These are phyloP conservation scores for Aspergillus vadensis DNA, from an alignment of 2,329 filamentous ascomycete species.

Conservation along the genomic window DNA sequence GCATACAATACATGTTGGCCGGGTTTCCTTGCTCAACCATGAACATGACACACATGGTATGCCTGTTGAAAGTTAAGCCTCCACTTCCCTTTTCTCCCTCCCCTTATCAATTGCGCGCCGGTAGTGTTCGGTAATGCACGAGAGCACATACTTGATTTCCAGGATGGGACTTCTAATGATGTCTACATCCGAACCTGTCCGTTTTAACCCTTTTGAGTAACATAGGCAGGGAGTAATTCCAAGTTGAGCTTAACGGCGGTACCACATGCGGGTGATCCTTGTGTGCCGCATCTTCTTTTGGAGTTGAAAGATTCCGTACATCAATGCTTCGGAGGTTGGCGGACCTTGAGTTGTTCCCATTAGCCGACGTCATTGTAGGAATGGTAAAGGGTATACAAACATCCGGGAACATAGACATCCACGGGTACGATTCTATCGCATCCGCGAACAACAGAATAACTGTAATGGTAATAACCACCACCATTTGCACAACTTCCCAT, in stretches of 20 bases:
- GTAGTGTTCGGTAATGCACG: neutral
- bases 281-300: slow-evolving; percentile 74
- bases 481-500: slow-evolving; percentile 88
- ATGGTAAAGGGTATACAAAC: slow-evolving; percentile 52
- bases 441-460: slow-evolving; percentile 75
- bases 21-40: neutral
- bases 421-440: slow-evolving; percentile 82
- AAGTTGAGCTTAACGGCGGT: slow-evolving; percentile 47
- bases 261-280: slow-evolving; percentile 60
- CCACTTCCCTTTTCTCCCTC: neutral
- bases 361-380: neutral
- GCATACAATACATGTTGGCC: neutral
- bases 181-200: neutral
- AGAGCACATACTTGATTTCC: neutral
- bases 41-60: neutral
- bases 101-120: neutral
- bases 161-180: neutral
- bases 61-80: neutral
- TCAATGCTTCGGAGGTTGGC: slow-evolving; percentile 57
- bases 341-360: slow-evolving; percentile 39
- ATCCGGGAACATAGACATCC: slow-evolving; percentile 82
- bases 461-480: slow-evolving; percentile 87
- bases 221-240: neutral
- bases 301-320: slow-evolving; percentile 73
- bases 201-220: neutral